Base-by-base conservation (phyloP, 352 stramenopile genomes). In the Aphanomyces astaci region DNA sequence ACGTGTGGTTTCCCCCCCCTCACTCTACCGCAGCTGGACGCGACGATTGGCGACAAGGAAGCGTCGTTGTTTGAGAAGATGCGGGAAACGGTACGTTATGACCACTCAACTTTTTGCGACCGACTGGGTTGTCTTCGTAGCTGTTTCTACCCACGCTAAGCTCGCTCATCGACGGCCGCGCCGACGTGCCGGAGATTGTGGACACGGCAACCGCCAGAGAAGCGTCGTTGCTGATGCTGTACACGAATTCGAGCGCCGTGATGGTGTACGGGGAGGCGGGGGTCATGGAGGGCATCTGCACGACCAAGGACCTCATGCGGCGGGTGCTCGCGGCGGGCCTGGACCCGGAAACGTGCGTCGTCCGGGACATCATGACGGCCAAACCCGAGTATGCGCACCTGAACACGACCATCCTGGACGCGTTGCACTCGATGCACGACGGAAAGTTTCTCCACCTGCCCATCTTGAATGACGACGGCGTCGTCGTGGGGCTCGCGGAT, bases 361-460 rank as follows among this genome's bases (percentile, higher is more conserved):
- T 99, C 32, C 86, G 77, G 3, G 77, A 76, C 19, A 92, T 98
- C 3, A 98, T 99, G 96, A 99, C 96, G 4, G 72, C 78, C 7
- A 94, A 98, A 43, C 96, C 96, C 28, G 96, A 98, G 71, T 92
- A 83, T 22, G 95, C 96, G 11, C 87, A 78, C 2, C 77, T 96
- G 46, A 86, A 96, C 65, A 98, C 96, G 27, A 97, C 94, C 24
- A 96, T 99, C 30, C 75, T 98, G 51, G 96, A 99, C 66, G 98
- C 96, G 15, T 77, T 99, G 53, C 95, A 99, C 74, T 96, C 92
- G 55, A 98, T 99, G 94, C 95, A 98, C 74, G 96, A 98, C 53
- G 94, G 97, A 25, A 88, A 89, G 32, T 99, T 98, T 76, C 73
- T 99, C 25, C 97, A 98, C 59, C 79, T 99, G 9, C 96, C 96